Evolutionary conservation across 345 rosid genomes (phyloP).

Genomic region (Rhodomyrtus tomentosa): DNA sequence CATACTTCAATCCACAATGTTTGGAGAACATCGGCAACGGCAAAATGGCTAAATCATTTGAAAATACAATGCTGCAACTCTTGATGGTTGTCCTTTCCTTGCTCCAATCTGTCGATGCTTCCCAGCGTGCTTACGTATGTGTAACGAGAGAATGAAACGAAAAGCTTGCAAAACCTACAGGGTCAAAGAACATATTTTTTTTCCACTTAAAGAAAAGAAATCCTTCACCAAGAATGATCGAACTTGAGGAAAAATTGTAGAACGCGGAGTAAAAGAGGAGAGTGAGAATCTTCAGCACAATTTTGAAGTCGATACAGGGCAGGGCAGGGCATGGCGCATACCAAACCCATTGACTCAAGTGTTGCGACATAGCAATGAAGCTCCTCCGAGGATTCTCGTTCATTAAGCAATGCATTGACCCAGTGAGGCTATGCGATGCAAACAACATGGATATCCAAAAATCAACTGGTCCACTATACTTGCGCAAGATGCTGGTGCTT

Average conservation of each 20-base stretch:
- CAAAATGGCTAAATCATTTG: too few species aligned
- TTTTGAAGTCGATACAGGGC: not conserved
- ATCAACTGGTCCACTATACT: slow-evolving; percentile 69
- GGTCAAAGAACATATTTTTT: not conserved
- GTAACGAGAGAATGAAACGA: too few species aligned
- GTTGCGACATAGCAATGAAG: slow-evolving; percentile 69
- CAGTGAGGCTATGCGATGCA: slow-evolving; percentile 1
- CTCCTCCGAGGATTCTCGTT: slow-evolving; percentile 50
- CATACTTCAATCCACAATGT: too few species aligned
- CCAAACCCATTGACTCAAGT: slow-evolving; percentile 88
- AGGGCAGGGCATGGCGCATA: slow-evolving; percentile 27
- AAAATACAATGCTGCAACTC: too few species aligned
- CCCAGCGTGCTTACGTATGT: too few species aligned
- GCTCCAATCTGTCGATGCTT: too few species aligned
- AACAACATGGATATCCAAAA: slow-evolving; percentile 46
- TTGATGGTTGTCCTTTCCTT: too few species aligned
- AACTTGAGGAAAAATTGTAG: not conserved
- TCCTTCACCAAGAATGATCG: not conserved
- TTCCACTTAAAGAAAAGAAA: not conserved
- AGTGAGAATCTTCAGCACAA: not conserved
- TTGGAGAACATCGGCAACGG: too few species aligned
- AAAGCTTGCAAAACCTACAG: slow-evolving; percentile 66
- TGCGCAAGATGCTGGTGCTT: slow-evolving; percentile 55
- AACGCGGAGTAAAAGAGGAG: not conserved
- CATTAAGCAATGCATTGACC: slow-evolving; percentile 18